Evolutionary conservation across 768 basidiomycete genomes (phyloP).

Genomic region (Auriscalpium vulgare): DNA sequence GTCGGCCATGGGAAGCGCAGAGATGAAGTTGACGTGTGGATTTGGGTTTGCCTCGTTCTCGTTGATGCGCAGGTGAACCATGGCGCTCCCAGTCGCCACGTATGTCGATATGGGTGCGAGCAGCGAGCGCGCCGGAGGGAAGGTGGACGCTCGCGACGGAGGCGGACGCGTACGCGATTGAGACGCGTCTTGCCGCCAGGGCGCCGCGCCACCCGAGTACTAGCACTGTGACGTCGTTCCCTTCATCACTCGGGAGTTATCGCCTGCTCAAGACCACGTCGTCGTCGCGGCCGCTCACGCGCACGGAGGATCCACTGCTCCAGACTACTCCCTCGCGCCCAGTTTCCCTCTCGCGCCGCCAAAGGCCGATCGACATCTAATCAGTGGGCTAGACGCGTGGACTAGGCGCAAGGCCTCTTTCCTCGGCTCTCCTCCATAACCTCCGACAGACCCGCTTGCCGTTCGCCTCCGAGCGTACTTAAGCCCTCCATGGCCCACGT

Average conservation of each 20-base stretch:
- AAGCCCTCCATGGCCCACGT: neutral
- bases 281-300: too few relatives aligned
- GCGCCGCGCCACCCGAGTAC: too few relatives aligned
- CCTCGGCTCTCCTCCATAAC: conserved; percentile 1
- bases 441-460: conserved; percentile 4
- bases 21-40: conserved; percentile 69
- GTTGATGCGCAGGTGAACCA: conserved; percentile 74
- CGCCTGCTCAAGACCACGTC: too few relatives aligned
- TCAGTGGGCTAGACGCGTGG: neutral
- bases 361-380: too few relatives aligned
- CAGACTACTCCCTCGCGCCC: too few relatives aligned
- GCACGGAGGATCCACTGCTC: too few relatives aligned
- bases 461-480: neutral
- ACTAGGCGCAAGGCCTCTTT: neutral
- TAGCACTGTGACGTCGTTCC: too few relatives aligned
- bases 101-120: too few relatives aligned
- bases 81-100: conserved; percentile 15
- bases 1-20: conserved; percentile 39
- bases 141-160: neutral
- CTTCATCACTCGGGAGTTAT: too few relatives aligned
- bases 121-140: too few relatives aligned
- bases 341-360: too few relatives aligned
- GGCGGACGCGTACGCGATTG: neutral
- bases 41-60: conserved; percentile 67
- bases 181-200: neutral